Base-by-base conservation (phyloP, 495 filamentous ascomycete species). In the Aspergillus kassunensis region DNA sequence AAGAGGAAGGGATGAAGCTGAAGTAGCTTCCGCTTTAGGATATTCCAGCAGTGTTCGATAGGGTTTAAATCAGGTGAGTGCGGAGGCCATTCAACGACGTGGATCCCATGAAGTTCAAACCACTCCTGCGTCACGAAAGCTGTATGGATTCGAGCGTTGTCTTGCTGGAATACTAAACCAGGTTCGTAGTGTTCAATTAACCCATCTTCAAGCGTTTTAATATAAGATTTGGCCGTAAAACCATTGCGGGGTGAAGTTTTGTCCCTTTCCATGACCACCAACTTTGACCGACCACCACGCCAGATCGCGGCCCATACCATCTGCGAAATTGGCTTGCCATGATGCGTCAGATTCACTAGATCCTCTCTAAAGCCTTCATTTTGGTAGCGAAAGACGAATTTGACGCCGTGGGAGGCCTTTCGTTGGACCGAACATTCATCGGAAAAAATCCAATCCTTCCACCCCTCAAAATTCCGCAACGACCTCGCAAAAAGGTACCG, bases 51-150 rank as follows among this genome's bases (percentile, higher is more conserved):
- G 27, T 46, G 27, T 9, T 46, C 30, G 1, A 47, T 47, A 2
- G 30, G 44, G 19, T 47, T 47, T 47, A 47, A 35, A 47, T 36
- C 30, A 13, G 30, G 44, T 15, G 30, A 47, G 16, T 42, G 30
- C 25, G 30, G 18, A 47, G 31, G 44, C 44, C 19, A 47, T n/a
- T 47, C 19, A 15, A 47, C 7, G 13, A 47, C 43, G 27, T 15
- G 34, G 34, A 45, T 45, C 24, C 15, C 4, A 30, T 45, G 13
- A 33, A 16, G 10, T 45, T 45, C 27, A 20, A 45, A 45, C 16
- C 16, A 40, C 36, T 40, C 36, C 36, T 40, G 36, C 8, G 36
- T 40, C 16, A 9, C 16, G 18, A 18, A 4, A 6, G 18, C 36
- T 40, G 16, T 20, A 40, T 40, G 18, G 16, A 40, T 40, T 19